phyloP scores from a whole-genome alignment of 2,329 filamentous ascomycete genomes.

The Penicillium sp. region DNA sequence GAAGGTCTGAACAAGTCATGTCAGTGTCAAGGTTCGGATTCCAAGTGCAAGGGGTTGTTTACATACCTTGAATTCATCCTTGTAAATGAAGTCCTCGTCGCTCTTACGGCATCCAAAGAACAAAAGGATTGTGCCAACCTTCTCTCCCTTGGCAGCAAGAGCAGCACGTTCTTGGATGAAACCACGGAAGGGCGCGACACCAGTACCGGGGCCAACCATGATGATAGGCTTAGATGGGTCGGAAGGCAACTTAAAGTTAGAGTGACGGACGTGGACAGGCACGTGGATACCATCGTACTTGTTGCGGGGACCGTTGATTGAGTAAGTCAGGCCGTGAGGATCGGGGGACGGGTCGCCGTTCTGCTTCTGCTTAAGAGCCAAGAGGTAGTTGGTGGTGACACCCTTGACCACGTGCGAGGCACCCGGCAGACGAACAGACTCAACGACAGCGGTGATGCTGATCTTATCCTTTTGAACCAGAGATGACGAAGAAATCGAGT shows the following conservation, averaged over 20 bases:
- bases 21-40: constrained; percentile 20
- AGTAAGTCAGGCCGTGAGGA: constrained; percentile 79
- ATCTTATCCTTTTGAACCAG: constrained; percentile 91
- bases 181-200: constrained; percentile 91
- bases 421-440: constrained; percentile 74
- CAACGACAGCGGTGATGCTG: constrained; percentile 91
- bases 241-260: constrained; percentile 98
- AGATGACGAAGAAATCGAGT: constrained; percentile 98
- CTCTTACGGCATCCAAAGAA: constrained; percentile 93
- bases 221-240: constrained; percentile 92
- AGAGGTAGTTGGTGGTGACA: constrained; percentile 93
- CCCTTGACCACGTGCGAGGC: constrained; percentile 80
- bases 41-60: background rate
- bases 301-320: constrained; percentile 84
- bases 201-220: constrained; percentile 93
- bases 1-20: constrained; percentile 61
- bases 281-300: constrained; percentile 96
- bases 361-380: constrained; percentile 95
- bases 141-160: constrained; percentile 73
- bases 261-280: constrained; percentile 93
- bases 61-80: constrained; percentile 87
- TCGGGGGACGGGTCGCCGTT: constrained; percentile 79
- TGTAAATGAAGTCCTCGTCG: constrained; percentile 89
- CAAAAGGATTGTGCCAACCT: constrained; percentile 80
- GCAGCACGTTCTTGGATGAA: constrained; percentile 93